phyloP scores from a whole-genome alignment of 768 basidiomycete species.

The Boletus sp. region DNA sequence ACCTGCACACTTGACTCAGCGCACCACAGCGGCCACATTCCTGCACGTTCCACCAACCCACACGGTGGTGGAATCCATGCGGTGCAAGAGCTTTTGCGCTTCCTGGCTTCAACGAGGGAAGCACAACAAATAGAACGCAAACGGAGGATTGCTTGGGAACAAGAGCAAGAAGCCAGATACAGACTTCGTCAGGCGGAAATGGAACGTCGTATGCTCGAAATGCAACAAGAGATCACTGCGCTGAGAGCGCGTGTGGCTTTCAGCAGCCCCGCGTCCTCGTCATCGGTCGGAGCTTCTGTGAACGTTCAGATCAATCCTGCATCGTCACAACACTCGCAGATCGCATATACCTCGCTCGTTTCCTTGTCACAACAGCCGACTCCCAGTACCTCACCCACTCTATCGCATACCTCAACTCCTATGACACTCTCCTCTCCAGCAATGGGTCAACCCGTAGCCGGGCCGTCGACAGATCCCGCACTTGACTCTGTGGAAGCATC shows the following conservation, averaged over 20 bases:
- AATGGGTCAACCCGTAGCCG: conserved; percentile 11
- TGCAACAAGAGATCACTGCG: conserved; percentile 51
- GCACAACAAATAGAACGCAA: conserved; percentile 59
- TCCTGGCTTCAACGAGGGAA: conserved; percentile 54
- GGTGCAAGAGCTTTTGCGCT: conserved; percentile 60
- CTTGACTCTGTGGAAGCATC: conserved; percentile 5
- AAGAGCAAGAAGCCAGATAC: conserved; percentile 63
- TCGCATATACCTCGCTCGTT: conserved; percentile 3
- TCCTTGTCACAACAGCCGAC: conserved; percentile 28
- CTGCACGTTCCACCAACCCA: conserved; percentile 25
- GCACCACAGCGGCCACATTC: conserved; percentile 7
- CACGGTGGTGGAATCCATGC: conserved; percentile 41
- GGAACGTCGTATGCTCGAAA: conserved; percentile 52
- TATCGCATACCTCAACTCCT: conserved; percentile 29
- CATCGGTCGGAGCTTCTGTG: conserved; percentile 2
- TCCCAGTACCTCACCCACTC: conserved; percentile 29
- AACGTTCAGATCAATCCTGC: not conserved
- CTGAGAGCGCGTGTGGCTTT: conserved; percentile 42
- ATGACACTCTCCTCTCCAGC: conserved; percentile 21
- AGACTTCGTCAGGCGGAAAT: conserved; percentile 55
- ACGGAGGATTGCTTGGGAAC: conserved; percentile 65
- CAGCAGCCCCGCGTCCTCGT: conserved; percentile 11
- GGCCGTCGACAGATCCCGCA: conserved; percentile 1
- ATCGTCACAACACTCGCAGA: conserved; percentile 8
- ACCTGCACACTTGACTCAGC: not conserved